phyloP scores from a whole-genome alignment of 192 early-diverging fungal genomes.

The Ramicandelaber brevisporus region DNA sequence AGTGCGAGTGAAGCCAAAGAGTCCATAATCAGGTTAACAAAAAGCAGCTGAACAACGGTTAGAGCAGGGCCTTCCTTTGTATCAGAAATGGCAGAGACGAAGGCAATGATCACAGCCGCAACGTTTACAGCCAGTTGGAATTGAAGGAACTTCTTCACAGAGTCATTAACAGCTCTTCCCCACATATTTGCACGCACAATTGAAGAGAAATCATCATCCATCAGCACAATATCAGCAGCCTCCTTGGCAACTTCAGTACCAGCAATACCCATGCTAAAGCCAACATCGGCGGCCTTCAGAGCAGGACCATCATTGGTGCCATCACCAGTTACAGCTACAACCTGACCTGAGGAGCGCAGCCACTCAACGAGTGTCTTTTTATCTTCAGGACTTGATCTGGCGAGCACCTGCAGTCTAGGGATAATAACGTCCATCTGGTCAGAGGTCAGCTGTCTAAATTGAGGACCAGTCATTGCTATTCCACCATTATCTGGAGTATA shows the following conservation, averaged over 20 bases:
- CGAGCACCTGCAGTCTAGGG: slow-evolving; percentile 82
- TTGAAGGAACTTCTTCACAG: slow-evolving; percentile 95
- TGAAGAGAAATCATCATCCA: slow-evolving; percentile 97
- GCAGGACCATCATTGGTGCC: slow-evolving; percentile 99
- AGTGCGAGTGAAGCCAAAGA: slow-evolving; percentile 91
- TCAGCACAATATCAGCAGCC: slow-evolving; percentile 86
- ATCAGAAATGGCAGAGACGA: slow-evolving; percentile 43
- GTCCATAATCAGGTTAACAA: slow-evolving; percentile 99
- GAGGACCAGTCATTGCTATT: slow-evolving; percentile 83
- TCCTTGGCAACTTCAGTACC: slow-evolving; percentile 99
- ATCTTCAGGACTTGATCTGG: slow-evolving; percentile 80
- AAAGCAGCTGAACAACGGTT: slow-evolving; percentile 86
- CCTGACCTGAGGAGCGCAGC: slow-evolving; percentile 71
- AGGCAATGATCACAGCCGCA: slow-evolving; percentile 56
- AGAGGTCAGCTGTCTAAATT: slow-evolving; percentile 58
- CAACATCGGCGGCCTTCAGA: slow-evolving; percentile 81
- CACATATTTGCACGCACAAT: slow-evolving; percentile 94
- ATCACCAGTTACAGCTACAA: slow-evolving; percentile 96
- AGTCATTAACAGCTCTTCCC: slow-evolving; percentile 89
- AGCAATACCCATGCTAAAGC: slow-evolving; percentile 98
- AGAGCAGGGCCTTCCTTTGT: slow-evolving; percentile 50
- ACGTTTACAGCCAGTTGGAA: slow-evolving; percentile 98
- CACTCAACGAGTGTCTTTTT: slow-evolving; percentile 84
- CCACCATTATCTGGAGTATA: slow-evolving; percentile 50
- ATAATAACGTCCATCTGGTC: slow-evolving; percentile 81